phyloP scores from a whole-genome alignment of 2,329 filamentous ascomycete species.

The Talaromyces sp. region DNA sequence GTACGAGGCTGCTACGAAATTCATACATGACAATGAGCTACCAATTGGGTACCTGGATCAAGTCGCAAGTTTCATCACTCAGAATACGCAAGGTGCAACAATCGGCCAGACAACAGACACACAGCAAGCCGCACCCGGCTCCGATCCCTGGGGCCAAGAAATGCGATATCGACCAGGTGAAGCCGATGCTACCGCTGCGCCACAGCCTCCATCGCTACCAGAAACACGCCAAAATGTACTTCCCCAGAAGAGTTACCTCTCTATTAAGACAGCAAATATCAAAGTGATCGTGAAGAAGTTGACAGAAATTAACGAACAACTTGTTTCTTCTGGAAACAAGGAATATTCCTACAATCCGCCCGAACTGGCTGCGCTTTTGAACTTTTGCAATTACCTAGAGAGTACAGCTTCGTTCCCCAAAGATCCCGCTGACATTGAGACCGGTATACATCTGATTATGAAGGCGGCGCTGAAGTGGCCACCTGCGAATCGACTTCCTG shows the following conservation, averaged over 20 bases:
- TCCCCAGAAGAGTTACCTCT: conserved; percentile 75
- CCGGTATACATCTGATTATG: conserved; percentile 61
- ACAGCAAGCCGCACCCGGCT: conserved; percentile 45
- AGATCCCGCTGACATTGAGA: conserved; percentile 48
- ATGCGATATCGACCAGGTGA: conserved; percentile 74
- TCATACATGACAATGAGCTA: conserved; percentile 83
- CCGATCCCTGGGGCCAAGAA: conserved; percentile 74
- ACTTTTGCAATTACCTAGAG: conserved; percentile 63
- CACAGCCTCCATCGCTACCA: conserved; percentile 21
- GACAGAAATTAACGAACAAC: conserved; percentile 63
- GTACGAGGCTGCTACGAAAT: conserved; percentile 86
- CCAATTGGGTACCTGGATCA: conserved; percentile 84
- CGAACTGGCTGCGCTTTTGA: conserved; percentile 61
- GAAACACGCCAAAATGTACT: conserved; percentile 56
- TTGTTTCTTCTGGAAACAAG: conserved; percentile 68
- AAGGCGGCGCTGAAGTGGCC: conserved; percentile 78
- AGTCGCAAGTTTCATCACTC: conserved; percentile 85
- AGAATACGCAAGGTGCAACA: conserved; percentile 82
- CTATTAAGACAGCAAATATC: conserved; percentile 69
- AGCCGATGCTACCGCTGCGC: conserved; percentile 38
- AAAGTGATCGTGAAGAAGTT: conserved; percentile 72
- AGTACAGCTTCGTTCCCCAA: conserved; percentile 27
- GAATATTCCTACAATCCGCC: conserved; percentile 68
- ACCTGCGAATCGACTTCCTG: conserved; percentile 72
- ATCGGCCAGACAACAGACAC: conserved; percentile 60